A percentile compares a stretch with the other conserved stretches of the same genome.
These are phyloP conservation scores for Penicillium sp. DNA, from an alignment of 2,329 filamentous ascomycete species.

Conservation along the genomic window DNA sequence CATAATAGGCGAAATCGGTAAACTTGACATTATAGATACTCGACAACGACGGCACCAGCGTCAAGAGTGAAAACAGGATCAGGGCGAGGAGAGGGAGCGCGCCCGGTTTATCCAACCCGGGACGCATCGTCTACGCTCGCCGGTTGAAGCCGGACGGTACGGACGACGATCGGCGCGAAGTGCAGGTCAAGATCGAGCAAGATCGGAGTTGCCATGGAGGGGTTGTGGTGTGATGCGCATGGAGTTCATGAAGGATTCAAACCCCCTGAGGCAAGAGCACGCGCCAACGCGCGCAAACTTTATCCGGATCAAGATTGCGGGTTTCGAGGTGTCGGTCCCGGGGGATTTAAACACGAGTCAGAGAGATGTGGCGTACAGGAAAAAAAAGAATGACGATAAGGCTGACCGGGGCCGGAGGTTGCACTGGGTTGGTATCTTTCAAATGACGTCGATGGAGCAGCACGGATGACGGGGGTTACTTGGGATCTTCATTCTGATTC, in stretches of 20 bases:
- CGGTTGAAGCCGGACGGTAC: slow-evolving; percentile 47
- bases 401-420: no score
- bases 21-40: slow-evolving; percentile 27
- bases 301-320: no score
- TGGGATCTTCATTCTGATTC: no score
- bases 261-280: no score
- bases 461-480: no score
- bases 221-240: not conserved
- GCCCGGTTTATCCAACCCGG: slow-evolving; percentile 31
- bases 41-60: slow-evolving; percentile 30
- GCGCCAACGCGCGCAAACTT: no score
- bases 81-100: slow-evolving; percentile 32
- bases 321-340: no score
- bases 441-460: not conserved
- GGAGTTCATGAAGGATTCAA: not conserved
- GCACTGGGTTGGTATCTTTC: not conserved
- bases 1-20: slow-evolving; percentile 24
- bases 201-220: not conserved
- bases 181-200: no score
- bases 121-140: slow-evolving; percentile 51
- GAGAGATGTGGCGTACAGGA: no score
- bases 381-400: no score
- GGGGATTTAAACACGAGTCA: no score
- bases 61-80: slow-evolving; percentile 31
- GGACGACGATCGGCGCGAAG: slow-evolving; percentile 2